Evolutionary conservation across 1,139 yeast species (phyloP).

Genomic region (Lodderomyces metapsilosis): DNA sequence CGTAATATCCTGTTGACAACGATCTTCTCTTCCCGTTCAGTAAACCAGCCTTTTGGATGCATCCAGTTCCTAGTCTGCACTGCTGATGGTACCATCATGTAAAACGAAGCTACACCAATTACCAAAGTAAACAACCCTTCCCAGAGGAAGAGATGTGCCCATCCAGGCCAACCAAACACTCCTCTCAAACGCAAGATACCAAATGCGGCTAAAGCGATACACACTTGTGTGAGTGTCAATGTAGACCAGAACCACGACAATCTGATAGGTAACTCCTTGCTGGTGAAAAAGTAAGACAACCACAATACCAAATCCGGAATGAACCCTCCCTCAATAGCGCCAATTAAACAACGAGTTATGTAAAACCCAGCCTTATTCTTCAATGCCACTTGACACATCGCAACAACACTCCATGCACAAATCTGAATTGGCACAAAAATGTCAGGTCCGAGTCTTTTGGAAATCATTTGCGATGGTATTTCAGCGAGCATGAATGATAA

Average conservation of each 20-base stretch:
- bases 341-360: slow-evolving; percentile 28
- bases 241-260: slow-evolving; percentile 22
- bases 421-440: slow-evolving; percentile 33
- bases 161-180: slow-evolving; percentile 48
- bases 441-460: slow-evolving; percentile 34
- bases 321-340: slow-evolving; percentile 31
- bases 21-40: slow-evolving; percentile 59
- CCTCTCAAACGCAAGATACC: slow-evolving; percentile 32
- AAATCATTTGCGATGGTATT: slow-evolving; percentile 33
- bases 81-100: slow-evolving; percentile 60
- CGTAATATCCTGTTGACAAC: slow-evolving; percentile 61
- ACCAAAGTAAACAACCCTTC: slow-evolving; percentile 59
- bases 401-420: slow-evolving; percentile 30
- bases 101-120: slow-evolving; percentile 53
- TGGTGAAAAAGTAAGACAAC: slow-evolving; percentile 29
- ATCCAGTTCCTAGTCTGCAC: slow-evolving; percentile 52
- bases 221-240: slow-evolving; percentile 20
- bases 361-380: slow-evolving; percentile 24
- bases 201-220: slow-evolving; percentile 36
- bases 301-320: slow-evolving; percentile 30
- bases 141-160: slow-evolving; percentile 67
- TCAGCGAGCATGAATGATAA: slow-evolving; percentile 31
- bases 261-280: slow-evolving; percentile 25
- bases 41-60: slow-evolving; percentile 62
- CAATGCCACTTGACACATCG: slow-evolving; percentile 28